These are phyloP conservation scores for Skeletonema tropicum DNA, from an alignment of 108 stramenopile species.

Conservation along the genomic window DNA sequence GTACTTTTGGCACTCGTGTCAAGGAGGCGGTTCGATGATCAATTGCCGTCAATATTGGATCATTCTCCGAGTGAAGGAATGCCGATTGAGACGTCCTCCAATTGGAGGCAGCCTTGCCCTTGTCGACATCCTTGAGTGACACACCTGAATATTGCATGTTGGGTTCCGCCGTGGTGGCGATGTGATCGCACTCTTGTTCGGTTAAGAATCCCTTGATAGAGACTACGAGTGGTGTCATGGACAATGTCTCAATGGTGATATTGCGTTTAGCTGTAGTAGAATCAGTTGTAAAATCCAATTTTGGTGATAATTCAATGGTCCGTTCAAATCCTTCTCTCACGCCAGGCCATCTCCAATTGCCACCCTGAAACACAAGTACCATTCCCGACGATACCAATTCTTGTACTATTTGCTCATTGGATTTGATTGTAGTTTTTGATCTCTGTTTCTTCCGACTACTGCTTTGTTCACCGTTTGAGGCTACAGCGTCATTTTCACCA, in stretches of 20 bases:
- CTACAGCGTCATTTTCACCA: conserved; percentile 32
- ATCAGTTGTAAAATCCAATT: not conserved
- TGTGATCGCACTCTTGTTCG: conserved; percentile 79
- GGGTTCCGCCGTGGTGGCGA: conserved; percentile 64
- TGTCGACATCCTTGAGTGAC: conserved; percentile 81
- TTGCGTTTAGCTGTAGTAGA: conserved; percentile 21
- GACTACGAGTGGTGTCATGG: conserved; percentile 65
- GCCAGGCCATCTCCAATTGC: conserved; percentile 78
- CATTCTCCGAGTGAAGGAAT: conserved; percentile 54
- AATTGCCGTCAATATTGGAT: conserved; percentile 52
- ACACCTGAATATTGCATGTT: conserved; percentile 76
- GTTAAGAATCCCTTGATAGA: conserved; percentile 73
- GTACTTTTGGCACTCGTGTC: conserved; percentile 60
- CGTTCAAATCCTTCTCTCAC: conserved; percentile 66
- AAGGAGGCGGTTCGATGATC: conserved; percentile 72
- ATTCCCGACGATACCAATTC: conserved; percentile 48
- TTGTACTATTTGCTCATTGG: conserved; percentile 26
- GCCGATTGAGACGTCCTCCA: conserved; percentile 87
- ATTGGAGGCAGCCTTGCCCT: conserved; percentile 83
- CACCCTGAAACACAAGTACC: conserved; percentile 64
- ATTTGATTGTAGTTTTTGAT: not conserved
- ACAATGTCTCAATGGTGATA: conserved; percentile 57
- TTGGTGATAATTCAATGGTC: conserved; percentile 29
- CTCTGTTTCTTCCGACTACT: not conserved
- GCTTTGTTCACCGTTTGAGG: not conserved